Percentiles rank a stretch among this genome's conserved stretches.
These are phyloP conservation scores for Sarocladiaceae sp. DNA, from an alignment of 2,329 filamentous ascomycete species.

Conservation along the genomic window DNA sequence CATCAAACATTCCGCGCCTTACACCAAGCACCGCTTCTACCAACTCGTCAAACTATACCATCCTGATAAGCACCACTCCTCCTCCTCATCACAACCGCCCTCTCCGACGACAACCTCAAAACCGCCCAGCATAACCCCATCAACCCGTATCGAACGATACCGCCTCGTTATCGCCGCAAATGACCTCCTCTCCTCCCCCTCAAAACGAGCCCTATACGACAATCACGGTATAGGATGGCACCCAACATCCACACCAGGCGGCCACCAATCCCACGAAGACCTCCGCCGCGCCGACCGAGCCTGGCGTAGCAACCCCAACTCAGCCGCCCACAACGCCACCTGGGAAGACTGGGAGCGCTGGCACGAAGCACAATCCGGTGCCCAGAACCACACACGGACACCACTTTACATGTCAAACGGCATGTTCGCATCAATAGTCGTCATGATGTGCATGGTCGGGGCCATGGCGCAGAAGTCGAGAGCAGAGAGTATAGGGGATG, in stretches of 20 bases:
- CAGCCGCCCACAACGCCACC: constrained; percentile 69
- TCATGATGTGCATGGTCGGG: constrained; percentile 64
- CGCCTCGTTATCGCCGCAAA: constrained; percentile 84
- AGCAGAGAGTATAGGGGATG: constrained; percentile 57
- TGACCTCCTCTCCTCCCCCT: constrained; percentile 77
- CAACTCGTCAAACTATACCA: constrained; percentile 95
- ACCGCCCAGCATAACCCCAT: constrained; percentile 34
- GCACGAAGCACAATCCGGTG: constrained; percentile 48
- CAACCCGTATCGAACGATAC: constrained; percentile 79
- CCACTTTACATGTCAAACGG: constrained; percentile 70
- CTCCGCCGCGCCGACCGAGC: constrained; percentile 35
- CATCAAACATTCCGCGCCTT: constrained; percentile 54
- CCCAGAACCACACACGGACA: constrained; percentile 40
- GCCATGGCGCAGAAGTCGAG: constrained; percentile 69
- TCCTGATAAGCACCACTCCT: constrained; percentile 60
- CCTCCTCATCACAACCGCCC: constrained; percentile 12
- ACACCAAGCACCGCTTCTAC: constrained; percentile 82
- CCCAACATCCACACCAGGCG: constrained; percentile 44
- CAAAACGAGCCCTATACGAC: constrained; percentile 79
- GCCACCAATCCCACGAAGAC: constrained; percentile 39
- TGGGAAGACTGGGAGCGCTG: constrained; percentile 98
- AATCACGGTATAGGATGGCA: constrained; percentile 77
- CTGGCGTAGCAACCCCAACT: constrained; percentile 46
- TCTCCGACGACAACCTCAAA: constrained; percentile 5
- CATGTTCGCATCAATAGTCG: constrained; percentile 66